phyloP scores from a whole-genome alignment of 306 rosid genomes.

The Cicer judaicum region DNA sequence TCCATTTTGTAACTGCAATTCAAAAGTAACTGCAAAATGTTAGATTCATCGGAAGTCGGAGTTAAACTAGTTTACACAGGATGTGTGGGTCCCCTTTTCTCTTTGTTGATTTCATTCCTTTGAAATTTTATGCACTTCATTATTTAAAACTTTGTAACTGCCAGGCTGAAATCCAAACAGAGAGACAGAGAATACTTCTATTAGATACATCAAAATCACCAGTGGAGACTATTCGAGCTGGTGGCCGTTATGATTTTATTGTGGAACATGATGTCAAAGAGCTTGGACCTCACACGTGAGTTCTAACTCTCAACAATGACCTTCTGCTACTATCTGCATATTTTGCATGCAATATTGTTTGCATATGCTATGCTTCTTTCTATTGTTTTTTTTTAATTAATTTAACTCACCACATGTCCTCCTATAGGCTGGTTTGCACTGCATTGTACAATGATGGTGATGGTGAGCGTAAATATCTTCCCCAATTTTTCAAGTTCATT shows the following conservation, averaged over 20 bases:
- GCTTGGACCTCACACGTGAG: constrained; percentile 97
- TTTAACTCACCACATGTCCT: constrained; percentile 9
- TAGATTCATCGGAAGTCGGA: too few species aligned
- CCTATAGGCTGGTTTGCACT: constrained; percentile 86
- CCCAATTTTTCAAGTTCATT: constrained; percentile 93
- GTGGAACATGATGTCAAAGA: constrained; percentile 98
- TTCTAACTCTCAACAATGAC: constrained; percentile 12
- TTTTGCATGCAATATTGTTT: background rate
- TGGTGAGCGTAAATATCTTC: constrained; percentile 94
- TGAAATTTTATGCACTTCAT: background rate
- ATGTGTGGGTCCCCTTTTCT: too few species aligned
- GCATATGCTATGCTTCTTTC: constrained; percentile 3
- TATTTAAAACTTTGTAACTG: constrained; percentile 21
- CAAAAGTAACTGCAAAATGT: too few species aligned
- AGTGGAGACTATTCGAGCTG: constrained; percentile 89
- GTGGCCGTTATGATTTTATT: constrained; percentile 94
- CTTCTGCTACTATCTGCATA: constrained; percentile 10
- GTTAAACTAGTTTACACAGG: too few species aligned
- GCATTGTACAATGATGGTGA: constrained; percentile 92
- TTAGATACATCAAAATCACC: constrained; percentile 89
- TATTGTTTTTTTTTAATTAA: background rate
- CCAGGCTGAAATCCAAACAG: constrained; percentile 98
- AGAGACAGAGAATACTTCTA: constrained; percentile 90
- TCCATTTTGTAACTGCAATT: too few species aligned
- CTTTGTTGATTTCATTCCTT: background rate